These are phyloP conservation scores for Haplosporangium gracile DNA, from an alignment of 192 early-diverging fungal species.

Conservation along the genomic window DNA sequence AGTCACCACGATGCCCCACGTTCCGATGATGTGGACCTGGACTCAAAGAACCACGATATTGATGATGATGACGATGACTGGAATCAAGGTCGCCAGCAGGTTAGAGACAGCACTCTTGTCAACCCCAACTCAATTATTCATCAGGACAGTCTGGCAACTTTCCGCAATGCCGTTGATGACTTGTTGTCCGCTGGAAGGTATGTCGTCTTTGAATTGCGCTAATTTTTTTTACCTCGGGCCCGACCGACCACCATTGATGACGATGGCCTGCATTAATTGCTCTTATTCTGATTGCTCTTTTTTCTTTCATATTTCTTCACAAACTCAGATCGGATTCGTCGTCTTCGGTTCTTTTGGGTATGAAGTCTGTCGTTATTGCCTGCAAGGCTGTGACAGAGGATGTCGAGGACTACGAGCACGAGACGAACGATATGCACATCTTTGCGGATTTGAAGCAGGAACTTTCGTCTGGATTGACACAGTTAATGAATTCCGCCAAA, in stretches of 20 bases:
- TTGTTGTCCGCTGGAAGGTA: conserved; percentile 83
- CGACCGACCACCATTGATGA: background rate
- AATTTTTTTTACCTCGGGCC: background rate
- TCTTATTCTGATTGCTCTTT: background rate
- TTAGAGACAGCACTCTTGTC: conserved; percentile 76
- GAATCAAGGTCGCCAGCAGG: conserved; percentile 64
- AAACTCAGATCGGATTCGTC: conserved; percentile 72
- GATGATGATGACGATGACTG: conserved; percentile 59
- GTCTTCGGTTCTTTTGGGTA: conserved; percentile 82
- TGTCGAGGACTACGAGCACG: conserved; percentile 75
- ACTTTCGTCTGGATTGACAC: conserved; percentile 74
- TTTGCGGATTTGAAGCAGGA: conserved; percentile 70
- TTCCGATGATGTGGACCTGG: conserved; percentile 7
- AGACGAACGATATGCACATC: conserved; percentile 62
- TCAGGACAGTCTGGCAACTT: conserved; percentile 64
- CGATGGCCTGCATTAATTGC: background rate
- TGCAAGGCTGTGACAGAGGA: conserved; percentile 91
- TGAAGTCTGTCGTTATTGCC: conserved; percentile 85
- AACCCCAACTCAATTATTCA: conserved; percentile 78
- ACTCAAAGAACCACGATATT: background rate
- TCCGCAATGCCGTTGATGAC: conserved; percentile 78
- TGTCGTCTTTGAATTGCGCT: background rate
- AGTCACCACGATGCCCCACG: background rate
- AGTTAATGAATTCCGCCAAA: conserved; percentile 81
- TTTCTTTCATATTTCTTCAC: background rate